Evolutionary conservation across 116 monocot genomes (phyloP).

Genomic region (Dioscorea cayenensis): DNA sequence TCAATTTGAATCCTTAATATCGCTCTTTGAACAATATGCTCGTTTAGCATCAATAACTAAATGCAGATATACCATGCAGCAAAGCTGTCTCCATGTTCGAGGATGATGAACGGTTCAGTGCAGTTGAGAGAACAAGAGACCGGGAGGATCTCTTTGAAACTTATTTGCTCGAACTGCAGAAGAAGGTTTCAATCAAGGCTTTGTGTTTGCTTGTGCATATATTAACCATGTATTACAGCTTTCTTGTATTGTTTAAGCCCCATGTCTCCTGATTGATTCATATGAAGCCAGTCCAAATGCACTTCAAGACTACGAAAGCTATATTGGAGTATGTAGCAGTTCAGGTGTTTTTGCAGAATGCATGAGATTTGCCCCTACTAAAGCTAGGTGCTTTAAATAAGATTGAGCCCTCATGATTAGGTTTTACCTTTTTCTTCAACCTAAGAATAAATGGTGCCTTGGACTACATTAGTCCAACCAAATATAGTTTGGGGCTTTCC

Average conservation of each 20-base stretch:
- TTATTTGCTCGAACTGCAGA: conserved; percentile 79
- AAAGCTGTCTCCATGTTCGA: conserved; percentile 89
- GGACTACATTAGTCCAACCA: too few species aligned
- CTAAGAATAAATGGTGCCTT: too few species aligned
- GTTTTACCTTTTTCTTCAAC: too few species aligned
- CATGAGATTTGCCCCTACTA: too few species aligned
- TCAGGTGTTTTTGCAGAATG: too few species aligned
- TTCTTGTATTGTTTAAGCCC: not conserved
- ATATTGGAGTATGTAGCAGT: too few species aligned
- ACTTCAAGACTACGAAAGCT: too few species aligned
- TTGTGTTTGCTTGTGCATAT: not conserved
- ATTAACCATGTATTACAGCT: not conserved
- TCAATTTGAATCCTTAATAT: not conserved
- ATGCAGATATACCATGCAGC: conserved; percentile 29
- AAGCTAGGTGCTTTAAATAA: too few species aligned
- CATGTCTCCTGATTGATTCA: too few species aligned
- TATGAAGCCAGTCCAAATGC: too few species aligned
- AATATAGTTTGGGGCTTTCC: too few species aligned
- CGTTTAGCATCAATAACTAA: not conserved
- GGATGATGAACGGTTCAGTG: conserved; percentile 83
- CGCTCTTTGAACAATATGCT: not conserved
- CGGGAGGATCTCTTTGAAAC: conserved; percentile 89
- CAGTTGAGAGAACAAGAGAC: conserved; percentile 82
- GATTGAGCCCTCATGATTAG: too few species aligned
- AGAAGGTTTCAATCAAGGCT: conserved; percentile 49